Conservation (phyloP, 129 eudicot genomes). For the Silybum marianum region DNA sequence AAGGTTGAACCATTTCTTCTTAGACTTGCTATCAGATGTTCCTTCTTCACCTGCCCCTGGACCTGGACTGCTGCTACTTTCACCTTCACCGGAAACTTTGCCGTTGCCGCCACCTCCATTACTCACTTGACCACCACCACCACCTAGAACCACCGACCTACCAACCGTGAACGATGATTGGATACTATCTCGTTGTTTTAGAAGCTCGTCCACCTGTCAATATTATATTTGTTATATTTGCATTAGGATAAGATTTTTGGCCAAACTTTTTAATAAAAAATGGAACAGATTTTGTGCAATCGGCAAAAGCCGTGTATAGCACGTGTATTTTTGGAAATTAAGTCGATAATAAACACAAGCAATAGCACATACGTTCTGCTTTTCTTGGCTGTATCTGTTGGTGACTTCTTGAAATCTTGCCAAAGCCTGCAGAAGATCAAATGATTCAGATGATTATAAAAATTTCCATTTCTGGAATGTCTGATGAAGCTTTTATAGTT, state of each 20-base stretch:
- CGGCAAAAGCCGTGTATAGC: not conserved
- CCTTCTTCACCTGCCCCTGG: constrained; percentile 64
- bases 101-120: constrained; percentile 48
- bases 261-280: not conserved
- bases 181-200: constrained; percentile 79
- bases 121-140: constrained; percentile 43
- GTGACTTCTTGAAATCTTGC: constrained; percentile 95
- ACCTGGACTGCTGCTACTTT: constrained; percentile 57
- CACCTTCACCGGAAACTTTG: constrained; percentile 53
- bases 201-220: constrained; percentile 94
- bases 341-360: not conserved
- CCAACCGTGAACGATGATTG: constrained; percentile 78
- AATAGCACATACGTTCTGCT: constrained; percentile 68
- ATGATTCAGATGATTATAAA: not conserved
- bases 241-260: not conserved
- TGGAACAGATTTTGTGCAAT: not conserved
- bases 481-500: not conserved
- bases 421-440: constrained; percentile 65
- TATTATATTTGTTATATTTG: not conserved
- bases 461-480: not conserved
- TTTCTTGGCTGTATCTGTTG: constrained; percentile 90
- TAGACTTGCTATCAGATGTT: constrained; percentile 62
- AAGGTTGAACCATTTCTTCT: constrained; percentile 83
- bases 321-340: not conserved
- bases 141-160: constrained; percentile 44